A percentile compares a stretch with the other conserved stretches of the same genome.
Evolutionary conservation across 2,329 filamentous ascomycete species (phyloP).

Genomic region (Lachnellula hyalina): DNA sequence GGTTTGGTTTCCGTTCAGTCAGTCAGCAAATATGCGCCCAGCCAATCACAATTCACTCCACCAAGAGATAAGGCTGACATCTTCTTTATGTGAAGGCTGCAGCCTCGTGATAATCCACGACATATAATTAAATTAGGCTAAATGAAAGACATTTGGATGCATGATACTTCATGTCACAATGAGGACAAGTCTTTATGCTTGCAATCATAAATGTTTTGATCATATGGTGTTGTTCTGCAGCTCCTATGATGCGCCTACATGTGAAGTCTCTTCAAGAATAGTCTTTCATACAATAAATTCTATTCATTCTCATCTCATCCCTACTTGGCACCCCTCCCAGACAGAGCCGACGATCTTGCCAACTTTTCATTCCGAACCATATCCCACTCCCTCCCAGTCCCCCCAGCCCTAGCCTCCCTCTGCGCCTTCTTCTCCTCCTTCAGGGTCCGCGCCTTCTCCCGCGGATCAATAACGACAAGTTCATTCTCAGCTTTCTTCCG

Average conservation of each 20-base stretch:
- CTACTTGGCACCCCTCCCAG: constrained; percentile 51
- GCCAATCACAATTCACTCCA: background rate
- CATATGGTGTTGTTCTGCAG: too few species aligned
- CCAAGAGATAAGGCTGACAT: constrained; percentile 3
- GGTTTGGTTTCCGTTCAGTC: background rate
- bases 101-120: background rate
- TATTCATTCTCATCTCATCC: background rate
- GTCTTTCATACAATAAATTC: background rate
- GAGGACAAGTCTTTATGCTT: too few species aligned
- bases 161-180: too few species aligned
- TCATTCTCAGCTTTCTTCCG: constrained; percentile 89
- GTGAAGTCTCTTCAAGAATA: background rate
- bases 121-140: too few species aligned
- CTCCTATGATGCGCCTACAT: too few species aligned
- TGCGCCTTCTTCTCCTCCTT: constrained; percentile 58
- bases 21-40: background rate
- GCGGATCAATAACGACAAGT: constrained; percentile 85
- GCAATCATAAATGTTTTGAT: too few species aligned
- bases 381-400: constrained; percentile 54
- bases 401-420: constrained; percentile 45
- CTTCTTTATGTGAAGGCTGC: constrained; percentile 1
- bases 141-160: too few species aligned
- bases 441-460: constrained; percentile 72
- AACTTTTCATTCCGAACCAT: constrained; percentile 52
- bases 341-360: constrained; percentile 47